A percentile compares a stretch with the other conserved stretches of the same genome.
These are phyloP conservation scores for Trichomonascaceae sp. DNA, from an alignment of 1,139 yeast species.

Conservation along the genomic window DNA sequence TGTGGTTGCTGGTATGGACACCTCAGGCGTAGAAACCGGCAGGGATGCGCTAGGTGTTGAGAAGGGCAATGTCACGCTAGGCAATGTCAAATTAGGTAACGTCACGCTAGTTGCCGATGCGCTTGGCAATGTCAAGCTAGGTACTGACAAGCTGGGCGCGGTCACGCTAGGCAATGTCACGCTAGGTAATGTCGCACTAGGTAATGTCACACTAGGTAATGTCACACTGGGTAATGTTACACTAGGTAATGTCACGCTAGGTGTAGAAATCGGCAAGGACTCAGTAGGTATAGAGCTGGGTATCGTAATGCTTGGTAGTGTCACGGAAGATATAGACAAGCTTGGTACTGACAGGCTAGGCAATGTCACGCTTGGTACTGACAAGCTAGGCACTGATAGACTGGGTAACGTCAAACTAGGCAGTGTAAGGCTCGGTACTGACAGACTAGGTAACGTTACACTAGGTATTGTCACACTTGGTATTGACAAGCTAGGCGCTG, in stretches of 20 bases:
- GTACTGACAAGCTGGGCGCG: no score
- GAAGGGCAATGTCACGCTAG: no score
- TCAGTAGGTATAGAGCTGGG: background rate
- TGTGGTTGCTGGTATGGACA: background rate
- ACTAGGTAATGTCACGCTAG: background rate
- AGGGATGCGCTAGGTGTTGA: no score
- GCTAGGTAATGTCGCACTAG: background rate
- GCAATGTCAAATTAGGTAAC: no score
- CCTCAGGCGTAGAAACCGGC: background rate
- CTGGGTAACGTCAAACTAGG: background rate
- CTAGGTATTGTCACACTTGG: background rate
- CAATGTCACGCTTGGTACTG: background rate
- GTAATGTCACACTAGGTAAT: background rate
- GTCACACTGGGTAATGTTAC: background rate
- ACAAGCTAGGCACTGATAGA: background rate
- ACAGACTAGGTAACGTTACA: background rate
- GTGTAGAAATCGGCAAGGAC: background rate
- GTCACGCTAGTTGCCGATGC: no score
- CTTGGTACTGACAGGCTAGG: background rate
- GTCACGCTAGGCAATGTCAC: no score
- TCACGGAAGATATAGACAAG: background rate
- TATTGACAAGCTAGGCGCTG: background rate
- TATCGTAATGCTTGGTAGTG: background rate
- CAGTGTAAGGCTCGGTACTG: background rate
- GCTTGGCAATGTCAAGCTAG: no score